These are phyloP conservation scores for Phaeophleospora eucalypticola DNA, from an alignment of 2,329 filamentous ascomycete species.

Conservation along the genomic window DNA sequence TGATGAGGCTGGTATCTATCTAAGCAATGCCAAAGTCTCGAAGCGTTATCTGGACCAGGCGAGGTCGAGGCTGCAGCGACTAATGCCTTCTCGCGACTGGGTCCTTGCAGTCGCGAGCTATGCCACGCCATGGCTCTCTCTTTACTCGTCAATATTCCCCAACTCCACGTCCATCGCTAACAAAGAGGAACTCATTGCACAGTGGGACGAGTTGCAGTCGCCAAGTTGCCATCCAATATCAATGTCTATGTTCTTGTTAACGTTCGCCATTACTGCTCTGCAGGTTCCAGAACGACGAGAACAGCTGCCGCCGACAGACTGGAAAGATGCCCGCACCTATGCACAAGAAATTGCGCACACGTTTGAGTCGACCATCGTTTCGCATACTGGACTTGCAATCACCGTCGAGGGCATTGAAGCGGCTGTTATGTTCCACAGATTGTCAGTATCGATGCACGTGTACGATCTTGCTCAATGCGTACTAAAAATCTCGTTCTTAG, in stretches of 20 bases:
- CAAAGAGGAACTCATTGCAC: slow-evolving; percentile 22
- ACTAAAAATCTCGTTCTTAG: slow-evolving; percentile 23
- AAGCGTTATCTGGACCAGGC: slow-evolving; percentile 15
- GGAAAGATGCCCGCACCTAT: slow-evolving; percentile 18
- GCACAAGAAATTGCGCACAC: slow-evolving; percentile 24
- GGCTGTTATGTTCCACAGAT: slow-evolving; percentile 33
- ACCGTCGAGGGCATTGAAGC: slow-evolving; percentile 33
- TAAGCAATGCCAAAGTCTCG: slow-evolving; percentile 10
- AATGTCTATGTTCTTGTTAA: slow-evolving; percentile 28
- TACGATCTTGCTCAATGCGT: slow-evolving; percentile 6
- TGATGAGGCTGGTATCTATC: slow-evolving; percentile 4
- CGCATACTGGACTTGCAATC: slow-evolving; percentile 31
- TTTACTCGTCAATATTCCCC: slow-evolving; percentile 27
- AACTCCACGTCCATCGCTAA: slow-evolving; percentile 18
- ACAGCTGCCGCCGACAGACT: slow-evolving; percentile 3
- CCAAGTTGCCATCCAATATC: slow-evolving; percentile 21
- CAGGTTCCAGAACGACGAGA: slow-evolving; percentile 17
- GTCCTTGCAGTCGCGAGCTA: slow-evolving; percentile 13
- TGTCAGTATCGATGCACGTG: no score
- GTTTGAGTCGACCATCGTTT: slow-evolving; percentile 29
- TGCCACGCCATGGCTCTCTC: slow-evolving; percentile 27
- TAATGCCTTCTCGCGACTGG: slow-evolving; percentile 21
- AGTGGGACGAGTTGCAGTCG: slow-evolving; percentile 25
- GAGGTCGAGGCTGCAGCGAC: slow-evolving; percentile 18
- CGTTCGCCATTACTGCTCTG: slow-evolving; percentile 29